Percentiles rank a stretch among this genome's conserved stretches.
Conservation (phyloP, 164 flowering plant genomes). For the Stephania cephalantha region DNA sequence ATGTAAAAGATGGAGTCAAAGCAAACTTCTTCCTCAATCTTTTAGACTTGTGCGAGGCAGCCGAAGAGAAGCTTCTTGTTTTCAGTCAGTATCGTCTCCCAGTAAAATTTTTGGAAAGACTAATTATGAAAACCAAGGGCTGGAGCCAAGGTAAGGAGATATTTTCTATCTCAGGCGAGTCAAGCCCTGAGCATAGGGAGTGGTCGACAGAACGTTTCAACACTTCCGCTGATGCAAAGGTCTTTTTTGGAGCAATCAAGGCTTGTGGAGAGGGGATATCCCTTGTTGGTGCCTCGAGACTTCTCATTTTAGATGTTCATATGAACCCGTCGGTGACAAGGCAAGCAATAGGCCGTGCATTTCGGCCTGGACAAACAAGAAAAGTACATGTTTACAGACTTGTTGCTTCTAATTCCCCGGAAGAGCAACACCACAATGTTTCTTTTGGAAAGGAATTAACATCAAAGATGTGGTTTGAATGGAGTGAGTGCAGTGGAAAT, state of each 20-base stretch:
- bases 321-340: constrained; percentile 86
- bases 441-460: constrained; percentile 72
- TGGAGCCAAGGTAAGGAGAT: constrained; percentile 61
- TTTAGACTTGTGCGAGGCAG: constrained; percentile 51
- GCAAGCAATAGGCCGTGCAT: constrained; percentile 86
- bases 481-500: constrained; percentile 47
- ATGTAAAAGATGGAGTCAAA: constrained; percentile 70
- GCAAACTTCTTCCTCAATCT: constrained; percentile 71
- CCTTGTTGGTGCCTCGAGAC: constrained; percentile 81
- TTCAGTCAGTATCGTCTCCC: constrained; percentile 82
- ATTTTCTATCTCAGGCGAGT: constrained; percentile 73
- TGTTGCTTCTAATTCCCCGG: constrained; percentile 70
- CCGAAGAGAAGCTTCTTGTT: constrained; percentile 76
- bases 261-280: constrained; percentile 98
- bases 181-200: constrained; percentile 53
- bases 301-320: constrained; percentile 74
- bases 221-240: constrained; percentile 61
- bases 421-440: constrained; percentile 60
- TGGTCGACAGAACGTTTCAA: constrained; percentile 63
- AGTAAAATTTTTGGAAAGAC: constrained; percentile 63
- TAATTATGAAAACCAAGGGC: constrained; percentile 39
- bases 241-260: constrained; percentile 81
- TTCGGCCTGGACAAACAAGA: constrained; percentile 80
- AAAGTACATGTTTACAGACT: constrained; percentile 63
- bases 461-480: constrained; percentile 89